These are phyloP conservation scores for Dendrocalamus sinicus DNA, from an alignment of 176 grass and related monocot species.

Conservation along the genomic window DNA sequence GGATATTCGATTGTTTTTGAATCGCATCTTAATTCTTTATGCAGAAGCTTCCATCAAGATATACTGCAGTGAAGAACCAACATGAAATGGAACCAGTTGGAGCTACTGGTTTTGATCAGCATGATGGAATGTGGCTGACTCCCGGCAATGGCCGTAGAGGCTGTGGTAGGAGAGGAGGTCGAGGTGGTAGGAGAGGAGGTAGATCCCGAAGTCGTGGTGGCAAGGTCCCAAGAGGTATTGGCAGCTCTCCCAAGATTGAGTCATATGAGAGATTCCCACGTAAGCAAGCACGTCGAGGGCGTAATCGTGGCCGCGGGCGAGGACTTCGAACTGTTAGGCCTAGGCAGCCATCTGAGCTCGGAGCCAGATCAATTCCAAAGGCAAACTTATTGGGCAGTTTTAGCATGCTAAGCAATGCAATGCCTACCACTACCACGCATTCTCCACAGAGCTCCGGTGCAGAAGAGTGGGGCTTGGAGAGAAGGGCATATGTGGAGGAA, in stretches of 20 bases:
- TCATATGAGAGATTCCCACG: conserved; percentile 50
- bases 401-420: conserved; percentile 69
- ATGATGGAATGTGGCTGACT: conserved; percentile 47
- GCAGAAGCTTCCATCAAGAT: conserved; percentile 79
- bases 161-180: conserved; percentile 62
- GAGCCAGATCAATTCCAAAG: conserved; percentile 61
- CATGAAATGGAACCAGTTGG: conserved; percentile 53
- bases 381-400: conserved; percentile 76
- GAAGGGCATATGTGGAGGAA: conserved; percentile 59
- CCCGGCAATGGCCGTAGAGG: conserved; percentile 64
- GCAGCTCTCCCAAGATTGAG: conserved; percentile 49
- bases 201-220: conserved; percentile 71
- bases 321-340: conserved; percentile 76
- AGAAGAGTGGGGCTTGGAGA: conserved; percentile 79
- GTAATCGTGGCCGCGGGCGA: conserved; percentile 63
- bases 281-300: conserved; percentile 63
- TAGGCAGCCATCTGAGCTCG: conserved; percentile 63
- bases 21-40: conserved; percentile 20
- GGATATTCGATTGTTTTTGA: background rate
- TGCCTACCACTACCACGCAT: conserved; percentile 26
- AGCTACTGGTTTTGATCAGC: conserved; percentile 54
- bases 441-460: conserved; percentile 77
- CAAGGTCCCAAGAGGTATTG: conserved; percentile 59
- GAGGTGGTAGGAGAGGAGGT: conserved; percentile 64
- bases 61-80: conserved; percentile 56